Conservation (phyloP, 2,329 filamentous ascomycete genomes). For the Colletotrichum destructivum region DNA sequence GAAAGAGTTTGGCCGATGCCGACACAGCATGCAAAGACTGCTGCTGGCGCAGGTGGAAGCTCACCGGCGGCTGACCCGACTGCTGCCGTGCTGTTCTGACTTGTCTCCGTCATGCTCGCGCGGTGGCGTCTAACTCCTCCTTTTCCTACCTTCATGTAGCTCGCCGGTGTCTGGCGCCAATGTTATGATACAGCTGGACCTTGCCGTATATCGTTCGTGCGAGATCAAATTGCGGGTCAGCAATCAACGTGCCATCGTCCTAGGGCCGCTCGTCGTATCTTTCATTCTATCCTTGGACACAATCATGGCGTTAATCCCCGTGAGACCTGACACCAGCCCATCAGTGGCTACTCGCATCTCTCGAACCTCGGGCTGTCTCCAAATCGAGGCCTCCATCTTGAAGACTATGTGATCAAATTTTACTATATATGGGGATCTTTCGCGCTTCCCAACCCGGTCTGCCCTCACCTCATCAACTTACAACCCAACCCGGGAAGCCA, state of each 20-base stretch:
- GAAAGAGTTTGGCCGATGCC: constrained; percentile 2
- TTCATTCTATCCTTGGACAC: constrained; percentile 32
- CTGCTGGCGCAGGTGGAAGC: constrained; percentile 21
- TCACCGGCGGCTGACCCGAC: not conserved
- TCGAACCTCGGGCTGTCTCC: constrained; percentile 17
- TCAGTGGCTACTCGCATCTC: constrained; percentile 24
- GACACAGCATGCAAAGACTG: not conserved
- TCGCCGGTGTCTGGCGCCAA: constrained; percentile 2
- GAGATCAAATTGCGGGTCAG: not conserved
- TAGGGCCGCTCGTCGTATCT: not conserved
- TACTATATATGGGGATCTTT: constrained; percentile 37
- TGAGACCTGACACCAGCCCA: constrained; percentile 31
- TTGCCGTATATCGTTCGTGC: constrained; percentile 19
- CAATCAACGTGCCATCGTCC: constrained; percentile 1
- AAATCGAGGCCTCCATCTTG: constrained; percentile 9
- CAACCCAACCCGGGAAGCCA: constrained; percentile 30
- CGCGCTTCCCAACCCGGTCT: constrained; percentile 15
- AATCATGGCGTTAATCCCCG: constrained; percentile 20
- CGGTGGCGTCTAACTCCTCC: constrained; percentile 18
- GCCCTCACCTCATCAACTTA: constrained; percentile 21
- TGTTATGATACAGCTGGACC: not conserved
- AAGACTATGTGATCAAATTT: constrained; percentile 23
- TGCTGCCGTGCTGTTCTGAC: constrained; percentile 10
- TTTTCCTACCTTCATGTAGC: constrained; percentile 14
- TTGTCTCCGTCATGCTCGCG: constrained; percentile 17